Evolutionary conservation across 805 yeast species (phyloP), one percentile per base, ranked within the genome.

Genomic region (Torulaspora indica): DNA sequence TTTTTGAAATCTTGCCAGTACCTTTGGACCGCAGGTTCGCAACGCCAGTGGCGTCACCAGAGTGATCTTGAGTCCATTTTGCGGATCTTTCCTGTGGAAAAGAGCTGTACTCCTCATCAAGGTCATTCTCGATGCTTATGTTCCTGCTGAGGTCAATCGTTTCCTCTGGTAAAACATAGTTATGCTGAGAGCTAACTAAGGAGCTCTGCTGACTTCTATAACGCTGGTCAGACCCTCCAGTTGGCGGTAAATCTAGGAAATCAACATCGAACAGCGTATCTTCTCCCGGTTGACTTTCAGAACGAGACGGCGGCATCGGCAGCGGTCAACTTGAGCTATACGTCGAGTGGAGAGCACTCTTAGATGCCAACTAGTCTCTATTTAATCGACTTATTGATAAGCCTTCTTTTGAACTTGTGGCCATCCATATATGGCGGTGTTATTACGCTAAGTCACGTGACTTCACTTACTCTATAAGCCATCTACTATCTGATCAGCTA

Each of bases 211-310:
- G 22, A 23, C 37, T 35, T 8, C 29, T 30, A 40, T 34, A 48
- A 13, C 32, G 38, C 29, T 41, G 44, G 35, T 37, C 51, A 38
- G 44, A 28, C 47, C 46, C 46, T 23, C 30, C 29, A 9, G 34
- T 25, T n/a, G 50, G 37, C 17, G 47, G 38, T 43, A 57, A 55
- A 35, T 57, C 60, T n/a, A 68, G 50, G 38, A 70, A 56, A 46
- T 69, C 73, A 15, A 70, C 60, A 48, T 70, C 74, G 42, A 69
- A 70, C 18, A 70, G 54, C 27, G 72, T 65, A 45, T 66, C 64
- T 5, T 61, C 54, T 31, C 30, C 46, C 22, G 38, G 46, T 13
- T 40, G 29, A 17, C 32, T 25, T 29, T 32, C 31, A 14, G 45
- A 24, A 37, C 22, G 25, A 24, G 42, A 38, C 13, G 32, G 35